Conservation (phyloP, 176 grass and related monocot genomes). For the Aegilops speltoides region DNA sequence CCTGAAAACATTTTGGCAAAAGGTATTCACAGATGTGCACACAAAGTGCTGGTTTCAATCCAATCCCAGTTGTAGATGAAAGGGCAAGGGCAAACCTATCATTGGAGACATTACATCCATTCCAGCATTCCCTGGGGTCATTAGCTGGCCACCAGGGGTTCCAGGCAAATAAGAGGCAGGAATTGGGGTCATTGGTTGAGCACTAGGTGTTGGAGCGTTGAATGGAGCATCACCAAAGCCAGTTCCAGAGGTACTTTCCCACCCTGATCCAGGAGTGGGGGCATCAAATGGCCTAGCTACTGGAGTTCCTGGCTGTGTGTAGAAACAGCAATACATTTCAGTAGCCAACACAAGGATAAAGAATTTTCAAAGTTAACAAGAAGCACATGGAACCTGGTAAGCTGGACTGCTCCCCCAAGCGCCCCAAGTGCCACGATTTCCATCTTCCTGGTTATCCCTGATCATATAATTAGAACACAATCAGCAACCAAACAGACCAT, state of each 20-base stretch:
- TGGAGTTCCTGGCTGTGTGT: slow-evolving; percentile 65
- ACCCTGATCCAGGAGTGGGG: slow-evolving; percentile 90
- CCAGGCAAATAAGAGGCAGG: slow-evolving; percentile 58
- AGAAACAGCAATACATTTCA: slow-evolving; percentile 3
- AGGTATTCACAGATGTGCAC: slow-evolving; percentile 2
- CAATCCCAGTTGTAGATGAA: background rate
- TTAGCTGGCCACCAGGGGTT: slow-evolving; percentile 69
- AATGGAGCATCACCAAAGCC: slow-evolving; percentile 52
- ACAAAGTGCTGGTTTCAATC: background rate
- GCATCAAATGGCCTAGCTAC: slow-evolving; percentile 60
- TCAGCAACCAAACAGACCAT: slow-evolving; percentile 29
- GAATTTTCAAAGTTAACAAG: background rate
- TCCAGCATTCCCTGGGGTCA: slow-evolving; percentile 73
- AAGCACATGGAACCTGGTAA: slow-evolving; percentile 55
- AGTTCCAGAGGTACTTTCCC: slow-evolving; percentile 54
- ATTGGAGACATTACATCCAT: slow-evolving; percentile 69
- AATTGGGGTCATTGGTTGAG: slow-evolving; percentile 71
- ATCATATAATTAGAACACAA: slow-evolving; percentile 10
- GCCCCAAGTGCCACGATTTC: slow-evolving; percentile 64
- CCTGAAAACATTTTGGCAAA: slow-evolving; percentile 45
- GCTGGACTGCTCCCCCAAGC: slow-evolving; percentile 72
- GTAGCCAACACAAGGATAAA: background rate
- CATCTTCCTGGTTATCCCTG: slow-evolving; percentile 80
- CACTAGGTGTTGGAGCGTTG: slow-evolving; percentile 58
- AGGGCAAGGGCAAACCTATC: slow-evolving; percentile 42